A percentile compares a stretch with the other conserved stretches of the same genome.
phyloP scores from a whole-genome alignment of 371 early-diverging fungal species.

The Mortierella sp. region DNA sequence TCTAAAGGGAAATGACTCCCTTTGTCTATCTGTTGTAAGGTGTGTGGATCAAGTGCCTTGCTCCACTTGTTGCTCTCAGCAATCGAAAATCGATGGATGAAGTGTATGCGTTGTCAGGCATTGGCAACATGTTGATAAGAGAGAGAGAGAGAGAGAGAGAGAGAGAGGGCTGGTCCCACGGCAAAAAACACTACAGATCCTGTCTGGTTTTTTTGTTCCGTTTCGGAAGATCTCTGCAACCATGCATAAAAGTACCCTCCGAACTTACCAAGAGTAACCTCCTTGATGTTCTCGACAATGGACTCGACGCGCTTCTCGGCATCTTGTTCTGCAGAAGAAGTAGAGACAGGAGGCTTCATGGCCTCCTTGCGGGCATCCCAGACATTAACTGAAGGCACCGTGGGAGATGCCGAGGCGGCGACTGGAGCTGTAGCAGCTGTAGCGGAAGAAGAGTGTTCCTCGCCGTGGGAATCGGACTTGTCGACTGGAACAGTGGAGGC shows the following conservation, averaged over 20 bases:
- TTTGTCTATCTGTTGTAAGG: not conserved
- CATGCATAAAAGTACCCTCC: not conserved
- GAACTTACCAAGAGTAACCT: constrained; percentile 53
- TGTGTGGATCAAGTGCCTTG: too few relatives aligned
- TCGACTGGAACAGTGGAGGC: constrained; percentile 29
- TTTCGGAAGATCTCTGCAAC: too few relatives aligned
- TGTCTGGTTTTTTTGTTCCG: too few relatives aligned
- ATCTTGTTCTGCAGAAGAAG: constrained; percentile 22
- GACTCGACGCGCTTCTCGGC: constrained; percentile 50
- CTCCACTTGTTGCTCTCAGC: too few relatives aligned
- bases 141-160: too few relatives aligned
- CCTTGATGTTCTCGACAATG: constrained; percentile 55
- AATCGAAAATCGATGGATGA: too few relatives aligned
- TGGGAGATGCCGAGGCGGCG: not conserved
- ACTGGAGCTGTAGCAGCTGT: not conserved
- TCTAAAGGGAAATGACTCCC: not conserved
- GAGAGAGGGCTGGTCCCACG: too few relatives aligned
- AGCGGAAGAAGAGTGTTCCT: constrained; percentile 18
- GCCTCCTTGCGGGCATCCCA: constrained; percentile 66
- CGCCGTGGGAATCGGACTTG: constrained; percentile 19
- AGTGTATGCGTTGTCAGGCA: too few relatives aligned
- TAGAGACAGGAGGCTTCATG: constrained; percentile 34
- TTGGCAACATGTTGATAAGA: too few relatives aligned
- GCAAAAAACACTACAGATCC: too few relatives aligned
- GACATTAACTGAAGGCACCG: constrained; percentile 68